These are phyloP conservation scores for Boeremia lycopersici DNA, from an alignment of 2,329 filamentous ascomycete genomes.

Conservation along the genomic window DNA sequence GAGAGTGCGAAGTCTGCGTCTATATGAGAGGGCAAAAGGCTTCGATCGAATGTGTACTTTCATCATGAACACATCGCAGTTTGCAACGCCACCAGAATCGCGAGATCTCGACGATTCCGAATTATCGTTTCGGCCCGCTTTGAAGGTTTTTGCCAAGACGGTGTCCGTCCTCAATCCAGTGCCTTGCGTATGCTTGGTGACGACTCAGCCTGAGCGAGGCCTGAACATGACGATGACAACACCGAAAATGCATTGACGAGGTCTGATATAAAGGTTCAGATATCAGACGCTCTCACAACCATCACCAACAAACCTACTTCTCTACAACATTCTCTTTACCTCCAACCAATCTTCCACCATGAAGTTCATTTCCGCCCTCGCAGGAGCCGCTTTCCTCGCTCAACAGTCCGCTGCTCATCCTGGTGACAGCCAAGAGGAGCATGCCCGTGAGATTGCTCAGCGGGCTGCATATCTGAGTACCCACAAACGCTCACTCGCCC, in stretches of 20 bases:
- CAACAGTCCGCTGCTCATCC: conserved; percentile 46
- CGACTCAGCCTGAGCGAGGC: conserved; percentile 13
- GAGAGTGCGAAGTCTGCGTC: neutral
- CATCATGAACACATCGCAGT: neutral
- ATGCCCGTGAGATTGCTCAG: conserved; percentile 43
- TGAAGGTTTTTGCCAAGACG: conserved; percentile 10
- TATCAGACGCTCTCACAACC: neutral
- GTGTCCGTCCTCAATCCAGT: neutral
- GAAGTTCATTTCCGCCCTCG: conserved; percentile 32
- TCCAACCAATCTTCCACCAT: conserved; percentile 19
- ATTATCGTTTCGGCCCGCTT: neutral
- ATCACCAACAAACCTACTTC: conserved; percentile 12
- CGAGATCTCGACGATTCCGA: neutral
- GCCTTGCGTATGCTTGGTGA: conserved; percentile 19
- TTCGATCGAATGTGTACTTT: neutral
- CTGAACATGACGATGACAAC: neutral
- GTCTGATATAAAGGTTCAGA: conserved; percentile 12
- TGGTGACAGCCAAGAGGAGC: conserved; percentile 42
- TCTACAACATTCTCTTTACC: conserved; percentile 5
- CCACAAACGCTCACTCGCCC: conserved; percentile 48
- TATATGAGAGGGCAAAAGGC: neutral
- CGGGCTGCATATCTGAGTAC: conserved; percentile 44
- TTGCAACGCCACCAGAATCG: neutral
- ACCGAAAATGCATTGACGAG: neutral
- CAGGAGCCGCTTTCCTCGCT: conserved; percentile 36